Percentiles rank a stretch among this genome's conserved stretches.
Conservation (phyloP, 805 yeast genomes). For the Debaryomyces prosopidis region DNA sequence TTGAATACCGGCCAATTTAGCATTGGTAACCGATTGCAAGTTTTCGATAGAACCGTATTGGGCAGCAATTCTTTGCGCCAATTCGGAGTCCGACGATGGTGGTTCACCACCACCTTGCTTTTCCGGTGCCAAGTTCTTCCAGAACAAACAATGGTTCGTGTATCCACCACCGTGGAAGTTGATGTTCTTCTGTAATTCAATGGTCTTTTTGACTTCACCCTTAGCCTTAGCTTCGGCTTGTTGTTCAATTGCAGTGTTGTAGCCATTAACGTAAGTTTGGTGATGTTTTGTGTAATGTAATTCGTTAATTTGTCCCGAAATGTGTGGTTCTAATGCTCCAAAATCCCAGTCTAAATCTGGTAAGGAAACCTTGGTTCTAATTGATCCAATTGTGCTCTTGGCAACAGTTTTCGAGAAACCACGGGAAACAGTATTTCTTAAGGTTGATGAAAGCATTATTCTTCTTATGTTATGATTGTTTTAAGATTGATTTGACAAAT, state of each 20-base stretch:
- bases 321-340: slow-evolving; percentile 49
- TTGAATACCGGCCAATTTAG: slow-evolving; percentile 49
- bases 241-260: slow-evolving; percentile 46
- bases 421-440: slow-evolving; percentile 13
- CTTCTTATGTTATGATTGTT: not conserved
- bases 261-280: slow-evolving; percentile 49
- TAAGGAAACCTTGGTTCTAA: slow-evolving; percentile 32
- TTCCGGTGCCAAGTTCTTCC: slow-evolving; percentile 50
- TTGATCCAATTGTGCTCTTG: slow-evolving; percentile 15
- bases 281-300: slow-evolving; percentile 52
- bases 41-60: slow-evolving; percentile 49
- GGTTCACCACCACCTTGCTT: slow-evolving; percentile 58
- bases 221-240: slow-evolving; percentile 32
- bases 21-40: slow-evolving; percentile 41
- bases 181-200: slow-evolving; percentile 46
- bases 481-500: not conserved
- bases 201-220: slow-evolving; percentile 41
- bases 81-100: slow-evolving; percentile 44
- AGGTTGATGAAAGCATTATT: slow-evolving; percentile 16
- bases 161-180: slow-evolving; percentile 55
- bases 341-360: slow-evolving; percentile 50
- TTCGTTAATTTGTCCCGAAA: slow-evolving; percentile 47
- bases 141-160: slow-evolving; percentile 50
- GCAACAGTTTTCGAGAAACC: slow-evolving; percentile 7
- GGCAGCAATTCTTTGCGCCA: slow-evolving; percentile 36